Evolutionary conservation across 1,284 basidiomycete species (phyloP), one percentile per base, ranked within the genome.

Genomic region (Rhodotorula sp.): DNA sequence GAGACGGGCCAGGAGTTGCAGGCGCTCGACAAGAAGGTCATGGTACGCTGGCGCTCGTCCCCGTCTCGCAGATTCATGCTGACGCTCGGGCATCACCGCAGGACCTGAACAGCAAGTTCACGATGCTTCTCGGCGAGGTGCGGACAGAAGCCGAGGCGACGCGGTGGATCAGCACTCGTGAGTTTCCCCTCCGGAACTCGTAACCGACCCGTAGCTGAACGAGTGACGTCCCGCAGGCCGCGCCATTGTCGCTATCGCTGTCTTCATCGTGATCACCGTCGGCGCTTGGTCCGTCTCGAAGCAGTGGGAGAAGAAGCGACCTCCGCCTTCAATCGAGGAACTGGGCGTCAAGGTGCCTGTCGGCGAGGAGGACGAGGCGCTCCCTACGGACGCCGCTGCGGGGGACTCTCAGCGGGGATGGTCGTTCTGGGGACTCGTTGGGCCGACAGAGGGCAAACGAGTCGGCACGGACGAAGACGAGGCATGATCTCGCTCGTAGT

Each of bases 1-100:
- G 96, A 99, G 79, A 87, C 89, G n/a, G 90, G 89, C 78, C 86
- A 88, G 20, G 93, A 96, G 67, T 81, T 91, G 75, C 97, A 96
- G 81, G 85, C 85, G 55, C 87, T 90, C 76, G 94, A 95, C 76
- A 90, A 97, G 68, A 84, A 85, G 44, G 91, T 96, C 65, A 94
- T 98, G 86, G 94, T 92, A 54, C 57, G 83, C 50, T 22, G 9
- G 28, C 34, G 18, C 40, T 52, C 28, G 11, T 34, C 51, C 52
- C 62, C 34, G 7, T 51, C 48, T 26, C 37, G 20, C 30, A 34
- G 8, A 7, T n/a, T 57, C 20, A 20, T 2, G n/a, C 30, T 20
- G 22, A 22, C n/a, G 2, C 34, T 24, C 70, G 60, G 72, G 26
- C 24, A 30, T 6, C 4, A 1, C 16, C 7, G 5, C 75, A 92